Evolutionary conservation across 768 basidiomycete genomes (phyloP).

Genomic region (Pilatotrama ljubarskyi): DNA sequence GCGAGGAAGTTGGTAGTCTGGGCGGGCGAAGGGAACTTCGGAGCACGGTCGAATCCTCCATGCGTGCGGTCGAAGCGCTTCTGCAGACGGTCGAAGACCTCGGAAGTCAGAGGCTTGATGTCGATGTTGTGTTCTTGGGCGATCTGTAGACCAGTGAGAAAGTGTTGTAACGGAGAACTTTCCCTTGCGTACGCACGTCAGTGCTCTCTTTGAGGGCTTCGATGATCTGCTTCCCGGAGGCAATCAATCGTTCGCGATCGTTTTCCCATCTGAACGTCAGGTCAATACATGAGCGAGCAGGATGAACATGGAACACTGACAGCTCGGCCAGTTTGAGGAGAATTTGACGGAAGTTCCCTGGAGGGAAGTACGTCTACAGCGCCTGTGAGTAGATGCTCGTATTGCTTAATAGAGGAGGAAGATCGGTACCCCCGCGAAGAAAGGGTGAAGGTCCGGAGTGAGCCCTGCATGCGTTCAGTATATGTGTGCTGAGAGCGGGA

Average conservation of each 20-base stretch:
- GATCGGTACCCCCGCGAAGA: constrained; percentile 29
- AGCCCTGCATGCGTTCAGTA: constrained; percentile 19
- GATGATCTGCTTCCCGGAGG: constrained; percentile 25
- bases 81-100: constrained; percentile 21
- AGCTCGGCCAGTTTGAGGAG: constrained; percentile 26
- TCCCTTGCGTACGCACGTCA: constrained; percentile 10
- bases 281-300: not conserved
- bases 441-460: constrained; percentile 29
- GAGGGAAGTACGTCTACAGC: constrained; percentile 28
- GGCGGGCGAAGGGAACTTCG: constrained; percentile 38
- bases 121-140: constrained; percentile 1
- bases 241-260: constrained; percentile 19
- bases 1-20: constrained; percentile 28
- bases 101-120: constrained; percentile 5
- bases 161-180: not conserved
- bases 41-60: constrained; percentile 41
- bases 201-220: constrained; percentile 17
- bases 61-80: constrained; percentile 31
- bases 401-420: not conserved
- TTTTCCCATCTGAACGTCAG: constrained; percentile 21
- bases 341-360: constrained; percentile 23
- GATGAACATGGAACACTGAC: constrained; percentile 4
- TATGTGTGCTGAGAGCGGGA: not conserved
- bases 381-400: not conserved
- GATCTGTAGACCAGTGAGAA: not conserved